Evolutionary conservation across 1,139 yeast genomes (phyloP), one percentile per base, ranked within the genome.

Genomic region (Suhomyces guaymorum): DNA sequence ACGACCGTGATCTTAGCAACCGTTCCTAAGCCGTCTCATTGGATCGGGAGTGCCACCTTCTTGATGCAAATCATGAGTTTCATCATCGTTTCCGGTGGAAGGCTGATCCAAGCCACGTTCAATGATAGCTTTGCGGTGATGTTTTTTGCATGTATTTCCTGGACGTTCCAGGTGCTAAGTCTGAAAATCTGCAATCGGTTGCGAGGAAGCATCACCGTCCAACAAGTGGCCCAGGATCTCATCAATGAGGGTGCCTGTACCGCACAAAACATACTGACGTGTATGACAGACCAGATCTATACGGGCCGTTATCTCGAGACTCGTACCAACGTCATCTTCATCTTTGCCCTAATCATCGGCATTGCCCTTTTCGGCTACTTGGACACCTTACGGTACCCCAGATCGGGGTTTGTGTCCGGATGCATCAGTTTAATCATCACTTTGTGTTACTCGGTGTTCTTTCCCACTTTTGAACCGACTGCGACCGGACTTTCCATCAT

Each of bases 41-140:
- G 68, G 68, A 24, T 64, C 1, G 70, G 70, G 4, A 36, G 37
- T 12, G 65, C 63, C 2, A 49, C 61, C 1, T 65, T 55, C 38
- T 47, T 65, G 35, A 33, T 56, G 20, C 61, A 54, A 28, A 52
- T 64, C 19, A 44, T 62, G 21, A 61, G 57, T 2, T 61, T 63
- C 30, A 52, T 63, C 27, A 45, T 40, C 3, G 49, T 51, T 11
- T 36, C 63, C 5, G 70, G 71, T 1, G 68, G 67, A 1, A 37
- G 46, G 3, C 56, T 57, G 36, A 39, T 63, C 7, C 47, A 52
- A 1, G 28, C 45, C 12, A 50, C 55, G 26, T 28, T 57, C 7
- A 41, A 50, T 13, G 32, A 46, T 8, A 41, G 57, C 7, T 4
- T 59, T 2, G 21, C 46, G 1, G 44, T 52, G 25, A 43, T 57